These are phyloP conservation scores for Kuraishia piskuri DNA, from an alignment of 805 yeast species.

Conservation along the genomic window DNA sequence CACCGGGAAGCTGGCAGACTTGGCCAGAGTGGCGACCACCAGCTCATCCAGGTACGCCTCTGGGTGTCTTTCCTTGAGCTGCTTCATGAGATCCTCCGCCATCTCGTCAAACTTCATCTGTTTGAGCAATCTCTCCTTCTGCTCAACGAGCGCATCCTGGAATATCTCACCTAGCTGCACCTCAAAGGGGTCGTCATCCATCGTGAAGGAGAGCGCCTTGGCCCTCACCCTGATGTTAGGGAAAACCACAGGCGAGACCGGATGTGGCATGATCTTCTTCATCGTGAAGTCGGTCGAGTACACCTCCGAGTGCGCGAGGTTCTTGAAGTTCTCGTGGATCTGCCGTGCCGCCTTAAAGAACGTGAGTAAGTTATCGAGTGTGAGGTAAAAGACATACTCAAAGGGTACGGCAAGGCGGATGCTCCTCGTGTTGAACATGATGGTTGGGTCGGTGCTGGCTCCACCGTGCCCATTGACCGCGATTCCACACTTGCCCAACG, in stretches of 20 bases:
- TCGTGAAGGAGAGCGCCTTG: slow-evolving; percentile 31
- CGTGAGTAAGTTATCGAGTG: slow-evolving; percentile 74
- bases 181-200: slow-evolving; percentile 63
- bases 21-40: not conserved
- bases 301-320: not conserved
- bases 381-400: slow-evolving; percentile 62
- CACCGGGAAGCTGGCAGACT: not conserved
- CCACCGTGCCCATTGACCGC: slow-evolving; percentile 4
- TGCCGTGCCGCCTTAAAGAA: slow-evolving; percentile 61
- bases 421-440: not conserved
- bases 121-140: slow-evolving; percentile 38
- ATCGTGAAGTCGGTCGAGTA: slow-evolving; percentile 25
- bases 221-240: slow-evolving; percentile 36
- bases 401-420: slow-evolving; percentile 43
- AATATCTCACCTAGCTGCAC: slow-evolving; percentile 44
- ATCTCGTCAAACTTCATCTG: slow-evolving; percentile 11
- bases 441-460: slow-evolving; percentile 4
- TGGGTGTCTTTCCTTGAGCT: not conserved
- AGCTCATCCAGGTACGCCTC: not conserved
- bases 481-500: slow-evolving; percentile 12
- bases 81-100: not conserved
- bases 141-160: slow-evolving; percentile 52
- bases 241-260: slow-evolving; percentile 20
- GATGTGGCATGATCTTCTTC: slow-evolving; percentile 29
- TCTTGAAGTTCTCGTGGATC: slow-evolving; percentile 36